Percentiles rank a stretch among this genome's conserved stretches.
phyloP scores from a whole-genome alignment of 306 rosid species.

The Lathyrus tuberosus region DNA sequence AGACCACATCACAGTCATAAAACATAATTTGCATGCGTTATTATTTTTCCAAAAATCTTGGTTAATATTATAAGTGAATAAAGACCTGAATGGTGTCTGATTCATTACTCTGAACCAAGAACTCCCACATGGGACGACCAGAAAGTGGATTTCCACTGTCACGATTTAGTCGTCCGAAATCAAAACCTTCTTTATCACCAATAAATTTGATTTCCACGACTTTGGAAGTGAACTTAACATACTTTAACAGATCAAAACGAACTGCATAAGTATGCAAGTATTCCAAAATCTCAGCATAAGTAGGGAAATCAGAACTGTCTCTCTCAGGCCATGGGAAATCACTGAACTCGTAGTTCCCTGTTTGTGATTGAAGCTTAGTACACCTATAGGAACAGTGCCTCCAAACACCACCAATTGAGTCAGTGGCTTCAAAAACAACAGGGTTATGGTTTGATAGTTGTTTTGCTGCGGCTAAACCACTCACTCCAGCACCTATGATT shows the following conservation, averaged over 20 bases:
- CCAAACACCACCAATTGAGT: constrained; percentile 75
- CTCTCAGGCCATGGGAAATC: constrained; percentile 72
- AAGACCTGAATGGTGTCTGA: constrained; percentile 59
- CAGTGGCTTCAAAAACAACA: constrained; percentile 62
- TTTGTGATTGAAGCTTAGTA: constrained; percentile 67
- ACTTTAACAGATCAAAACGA: constrained; percentile 58
- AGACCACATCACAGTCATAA: neutral
- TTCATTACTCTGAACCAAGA: constrained; percentile 54
- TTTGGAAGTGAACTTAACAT: constrained; percentile 58
- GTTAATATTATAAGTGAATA: neutral
- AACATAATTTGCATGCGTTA: too few species aligned
- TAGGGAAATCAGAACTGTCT: constrained; percentile 44
- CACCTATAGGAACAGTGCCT: constrained; percentile 62
- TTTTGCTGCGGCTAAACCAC: constrained; percentile 72
- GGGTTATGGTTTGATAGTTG: constrained; percentile 57
- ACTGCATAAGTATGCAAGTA: constrained; percentile 55
- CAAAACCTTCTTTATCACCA: constrained; percentile 28
- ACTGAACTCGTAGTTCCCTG: constrained; percentile 62
- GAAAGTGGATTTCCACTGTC: constrained; percentile 41
- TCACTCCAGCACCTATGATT: constrained; percentile 71
- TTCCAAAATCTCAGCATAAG: constrained; percentile 52
- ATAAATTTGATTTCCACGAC: constrained; percentile 53
- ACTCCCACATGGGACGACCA: constrained; percentile 65
- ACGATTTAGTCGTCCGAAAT: constrained; percentile 11
- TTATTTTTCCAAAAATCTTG: neutral